Base-by-base conservation (phyloP, 2,329 filamentous ascomycete genomes). In the Xylariales sp. region DNA sequence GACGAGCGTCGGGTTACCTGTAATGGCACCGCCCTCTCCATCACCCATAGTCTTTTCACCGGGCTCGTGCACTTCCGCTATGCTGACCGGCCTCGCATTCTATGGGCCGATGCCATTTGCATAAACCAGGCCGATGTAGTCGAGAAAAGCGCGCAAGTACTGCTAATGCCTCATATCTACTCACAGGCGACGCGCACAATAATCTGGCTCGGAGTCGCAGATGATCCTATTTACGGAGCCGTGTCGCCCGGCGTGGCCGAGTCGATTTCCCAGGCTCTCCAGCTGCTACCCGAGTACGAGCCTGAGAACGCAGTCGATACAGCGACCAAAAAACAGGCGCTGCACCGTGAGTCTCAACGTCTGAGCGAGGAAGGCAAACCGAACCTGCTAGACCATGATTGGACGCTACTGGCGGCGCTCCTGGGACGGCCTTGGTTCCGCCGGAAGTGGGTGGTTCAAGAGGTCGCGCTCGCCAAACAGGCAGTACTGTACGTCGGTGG, bases 381-480 rank as follows among this genome's bases (percentile, higher is more conserved):
- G 2, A 61, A 61, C 39, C 16, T 68, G 28, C 2, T 57, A 5
- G 65, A 68, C 30, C 56, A 61, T 34, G 65, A 68, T 5, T 68
- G 65, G 65, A n/a, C 30, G n/a, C 56, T 32, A 10, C 16, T 68
- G 18, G 16, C n/a, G 7, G 45, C 45, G 12, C 56, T 68, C 2
- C 32, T 68, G 7, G 32, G 7, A n/a, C 61, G 61, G 28, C 61
- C 65, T 14, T 68, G 65, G 65, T 68, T 68, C 48, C 61, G 52
- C 8, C 65, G 65, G 3, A 68, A 68, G 32, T 68, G 61, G 65
- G 52, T 68, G 12, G 48, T 68, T 14, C 65, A 64, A 41, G 65
- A 68, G 36, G 46, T 68, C 12, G 50, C 23, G 14, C 65, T 68
- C 52, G 50, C 61, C 0, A 57, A 49, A 1, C 1, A 64, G 14